Evolutionary conservation across 1,139 yeast species (phyloP).

Genomic region (Kluyveromyces sp.): DNA sequence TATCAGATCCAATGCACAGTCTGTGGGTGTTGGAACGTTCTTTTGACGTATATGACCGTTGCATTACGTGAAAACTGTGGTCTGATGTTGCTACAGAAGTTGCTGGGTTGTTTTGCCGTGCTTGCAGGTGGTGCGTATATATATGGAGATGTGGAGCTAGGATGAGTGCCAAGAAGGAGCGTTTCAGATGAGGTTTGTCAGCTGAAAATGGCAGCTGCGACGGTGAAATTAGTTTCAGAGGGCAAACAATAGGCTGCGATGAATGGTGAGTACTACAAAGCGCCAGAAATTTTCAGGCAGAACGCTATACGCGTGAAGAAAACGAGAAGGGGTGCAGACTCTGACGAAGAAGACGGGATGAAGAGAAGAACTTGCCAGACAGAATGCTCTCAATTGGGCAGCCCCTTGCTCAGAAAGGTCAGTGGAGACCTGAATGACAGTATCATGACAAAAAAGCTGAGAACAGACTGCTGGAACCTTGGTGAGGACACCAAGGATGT

Average conservation of each 20-base stretch:
- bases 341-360: conserved; percentile 3
- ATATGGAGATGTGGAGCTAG: no score
- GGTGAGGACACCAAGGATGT: conserved; percentile 7
- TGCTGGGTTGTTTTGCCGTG: no score
- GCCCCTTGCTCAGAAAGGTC: conserved; percentile 22
- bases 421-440: conserved; percentile 28
- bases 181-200: no score
- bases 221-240: no score
- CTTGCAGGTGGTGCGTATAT: no score
- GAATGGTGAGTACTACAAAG: conserved; percentile 17
- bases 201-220: no score
- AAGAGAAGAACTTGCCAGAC: conserved; percentile 18
- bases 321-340: conserved; percentile 3
- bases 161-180: no score
- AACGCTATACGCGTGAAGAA: conserved; percentile 22
- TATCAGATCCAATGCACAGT: no score
- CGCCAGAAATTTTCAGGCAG: conserved; percentile 24
- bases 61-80: neutral
- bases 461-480: conserved; percentile 23
- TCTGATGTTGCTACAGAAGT: neutral
- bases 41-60: no score
- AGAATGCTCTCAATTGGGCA: conserved; percentile 15
- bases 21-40: neutral
- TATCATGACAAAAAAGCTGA: conserved; percentile 22
- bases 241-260: no score